Percentiles rank a stretch among this genome's conserved stretches.
phyloP scores from a whole-genome alignment of 106 monocot genomes.

The Vanilla planifolia region DNA sequence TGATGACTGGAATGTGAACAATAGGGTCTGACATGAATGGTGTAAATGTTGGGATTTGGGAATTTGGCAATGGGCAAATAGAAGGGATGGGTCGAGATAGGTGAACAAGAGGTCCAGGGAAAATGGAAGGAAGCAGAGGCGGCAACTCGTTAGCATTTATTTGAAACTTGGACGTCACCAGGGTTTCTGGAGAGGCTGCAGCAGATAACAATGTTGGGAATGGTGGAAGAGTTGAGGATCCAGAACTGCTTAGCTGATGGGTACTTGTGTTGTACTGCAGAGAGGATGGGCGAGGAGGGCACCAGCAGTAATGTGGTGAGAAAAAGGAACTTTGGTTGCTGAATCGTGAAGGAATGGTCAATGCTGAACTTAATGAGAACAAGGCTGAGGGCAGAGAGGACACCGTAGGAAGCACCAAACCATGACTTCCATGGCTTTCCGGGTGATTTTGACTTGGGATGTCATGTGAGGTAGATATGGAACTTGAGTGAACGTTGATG shows the following conservation, averaged over 20 bases:
- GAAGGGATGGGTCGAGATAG: slow-evolving; percentile 29
- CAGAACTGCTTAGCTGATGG: slow-evolving; percentile 10
- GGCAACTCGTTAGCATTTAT: slow-evolving; percentile 25
- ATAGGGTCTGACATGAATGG: slow-evolving; percentile 95
- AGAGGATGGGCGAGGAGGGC: slow-evolving; percentile 47
- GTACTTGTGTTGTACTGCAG: slow-evolving; percentile 20
- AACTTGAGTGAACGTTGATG: neutral
- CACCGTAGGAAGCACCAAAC: slow-evolving; percentile 7
- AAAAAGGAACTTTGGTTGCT: slow-evolving; percentile 20
- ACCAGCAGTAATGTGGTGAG: slow-evolving; percentile 95
- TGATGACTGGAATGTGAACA: slow-evolving; percentile 83
- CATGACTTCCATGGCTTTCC: slow-evolving; percentile 9
- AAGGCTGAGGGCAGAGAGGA: slow-evolving; percentile 13
- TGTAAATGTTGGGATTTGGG: slow-evolving; percentile 70
- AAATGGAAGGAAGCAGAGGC: slow-evolving; percentile 28
- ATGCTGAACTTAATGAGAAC: slow-evolving; percentile 21
- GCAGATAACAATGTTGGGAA: slow-evolving; percentile 39
- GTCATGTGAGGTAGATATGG: neutral
- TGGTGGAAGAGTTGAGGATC: slow-evolving; percentile 50
- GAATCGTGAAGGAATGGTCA: slow-evolving; percentile 17
- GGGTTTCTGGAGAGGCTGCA: slow-evolving; percentile 5
- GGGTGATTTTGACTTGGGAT: slow-evolving; percentile 5
- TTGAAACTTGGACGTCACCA: slow-evolving; percentile 19
- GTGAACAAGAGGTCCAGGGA: slow-evolving; percentile 33
- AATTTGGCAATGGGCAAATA: slow-evolving; percentile 32